Evolutionary conservation across 768 basidiomycete genomes (phyloP).

Genomic region (Phlebiopsis flavidoalba): DNA sequence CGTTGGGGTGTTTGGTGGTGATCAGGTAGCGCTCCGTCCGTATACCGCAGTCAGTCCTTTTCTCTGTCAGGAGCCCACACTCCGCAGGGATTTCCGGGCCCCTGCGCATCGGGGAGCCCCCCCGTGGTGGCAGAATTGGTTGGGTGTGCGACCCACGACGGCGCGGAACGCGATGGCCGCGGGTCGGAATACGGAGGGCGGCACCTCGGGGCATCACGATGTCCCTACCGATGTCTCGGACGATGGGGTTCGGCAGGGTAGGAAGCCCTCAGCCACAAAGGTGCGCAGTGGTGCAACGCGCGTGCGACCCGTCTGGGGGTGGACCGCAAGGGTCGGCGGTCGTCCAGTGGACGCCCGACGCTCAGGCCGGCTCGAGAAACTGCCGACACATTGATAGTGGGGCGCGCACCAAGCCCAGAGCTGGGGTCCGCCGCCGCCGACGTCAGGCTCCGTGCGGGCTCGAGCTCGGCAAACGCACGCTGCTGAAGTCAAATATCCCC

Average conservation of each 20-base stretch:
- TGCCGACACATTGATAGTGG: background rate
- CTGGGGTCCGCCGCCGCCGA: background rate
- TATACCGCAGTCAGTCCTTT: background rate
- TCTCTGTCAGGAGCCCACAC: background rate
- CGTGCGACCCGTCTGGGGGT: too few relatives aligned
- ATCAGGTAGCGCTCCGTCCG: background rate
- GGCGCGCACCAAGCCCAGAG: background rate
- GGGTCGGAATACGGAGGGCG: background rate
- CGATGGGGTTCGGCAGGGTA: background rate
- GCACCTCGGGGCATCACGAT: background rate
- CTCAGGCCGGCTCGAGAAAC: background rate
- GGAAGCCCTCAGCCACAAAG: background rate
- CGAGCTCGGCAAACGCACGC: too few relatives aligned
- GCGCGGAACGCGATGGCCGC: background rate
- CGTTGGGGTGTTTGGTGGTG: background rate
- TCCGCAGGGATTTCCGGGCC: background rate
- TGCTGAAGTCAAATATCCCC: too few relatives aligned
- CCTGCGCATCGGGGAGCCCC: background rate
- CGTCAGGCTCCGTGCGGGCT: background rate
- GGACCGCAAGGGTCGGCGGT: too few relatives aligned
- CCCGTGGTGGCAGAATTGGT: background rate
- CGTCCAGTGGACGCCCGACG: too few relatives aligned
- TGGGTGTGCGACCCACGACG: background rate
- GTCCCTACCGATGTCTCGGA: too few relatives aligned
- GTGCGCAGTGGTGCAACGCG: background rate